Conservation (phyloP, 441 rosid genomes). For the Dalechampia spathulata region DNA sequence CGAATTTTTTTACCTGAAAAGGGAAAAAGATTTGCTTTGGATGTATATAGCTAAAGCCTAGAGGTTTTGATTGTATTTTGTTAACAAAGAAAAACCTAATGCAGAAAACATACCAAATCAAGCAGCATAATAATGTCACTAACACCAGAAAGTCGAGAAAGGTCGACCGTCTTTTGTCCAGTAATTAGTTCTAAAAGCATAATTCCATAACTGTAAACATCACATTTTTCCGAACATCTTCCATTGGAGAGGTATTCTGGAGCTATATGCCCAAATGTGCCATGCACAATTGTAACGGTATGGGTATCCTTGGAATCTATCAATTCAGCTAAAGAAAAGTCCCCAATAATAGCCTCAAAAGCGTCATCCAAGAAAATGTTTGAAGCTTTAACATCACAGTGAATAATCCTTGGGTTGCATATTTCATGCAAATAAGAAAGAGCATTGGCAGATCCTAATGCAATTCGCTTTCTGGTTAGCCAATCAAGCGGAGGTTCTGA, state of each 20-base stretch:
- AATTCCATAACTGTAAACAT: slow-evolving; percentile 78
- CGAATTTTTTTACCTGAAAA: slow-evolving; percentile 69
- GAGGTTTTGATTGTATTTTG: too few relatives aligned
- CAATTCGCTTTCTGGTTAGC: slow-evolving; percentile 66
- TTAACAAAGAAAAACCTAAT: too few relatives aligned
- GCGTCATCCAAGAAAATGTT: slow-evolving; percentile 79
- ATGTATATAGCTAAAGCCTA: too few relatives aligned
- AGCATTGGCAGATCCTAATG: slow-evolving; percentile 82
- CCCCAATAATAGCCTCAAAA: slow-evolving; percentile 84
- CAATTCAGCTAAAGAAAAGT: slow-evolving; percentile 74
- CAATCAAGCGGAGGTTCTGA: slow-evolving; percentile 79
- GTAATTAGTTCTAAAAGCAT: slow-evolving; percentile 86
- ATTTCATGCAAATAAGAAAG: slow-evolving; percentile 80
- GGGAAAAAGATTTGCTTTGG: too few relatives aligned
- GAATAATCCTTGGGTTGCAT: slow-evolving; percentile 83
- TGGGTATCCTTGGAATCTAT: slow-evolving; percentile 93
- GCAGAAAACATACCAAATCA: slow-evolving; percentile 62
- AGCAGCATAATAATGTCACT: slow-evolving; percentile 74
- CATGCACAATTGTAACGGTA: slow-evolving; percentile 79
- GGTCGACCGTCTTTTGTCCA: slow-evolving; percentile 89
- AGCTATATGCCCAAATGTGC: slow-evolving; percentile 87
- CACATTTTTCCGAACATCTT: slow-evolving; percentile 75
- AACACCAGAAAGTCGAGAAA: slow-evolving; percentile 77
- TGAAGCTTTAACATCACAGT: slow-evolving; percentile 86
- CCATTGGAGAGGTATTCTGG: slow-evolving; percentile 85